A percentile compares a stretch with the other conserved stretches of the same genome.
Evolutionary conservation across 2,329 filamentous ascomycete genomes (phyloP).

Genomic region (Teratosphaeria pseudoeucalypti): DNA sequence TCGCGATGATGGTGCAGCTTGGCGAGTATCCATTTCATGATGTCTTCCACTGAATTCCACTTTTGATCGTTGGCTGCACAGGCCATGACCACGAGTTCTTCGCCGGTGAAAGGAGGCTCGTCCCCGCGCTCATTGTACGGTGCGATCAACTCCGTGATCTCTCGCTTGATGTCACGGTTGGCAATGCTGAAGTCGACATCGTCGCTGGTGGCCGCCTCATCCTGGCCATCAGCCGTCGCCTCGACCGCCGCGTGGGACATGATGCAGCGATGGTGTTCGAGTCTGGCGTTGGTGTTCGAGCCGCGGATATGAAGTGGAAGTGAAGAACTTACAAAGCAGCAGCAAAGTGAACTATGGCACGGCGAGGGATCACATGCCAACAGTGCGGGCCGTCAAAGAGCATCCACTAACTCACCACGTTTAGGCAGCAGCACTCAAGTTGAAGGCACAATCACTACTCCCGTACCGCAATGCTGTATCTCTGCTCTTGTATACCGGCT

Average conservation of each 20-base stretch:
- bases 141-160: slow-evolving; percentile 1
- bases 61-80: neutral
- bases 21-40: neutral
- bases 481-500: too few species aligned
- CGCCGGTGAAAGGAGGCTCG: slow-evolving; percentile 1
- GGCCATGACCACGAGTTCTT: slow-evolving; percentile 4
- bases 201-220: neutral
- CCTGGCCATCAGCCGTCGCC: too few species aligned
- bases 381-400: neutral
- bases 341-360: neutral
- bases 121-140: neutral
- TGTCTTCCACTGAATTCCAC: neutral
- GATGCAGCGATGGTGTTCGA: too few species aligned
- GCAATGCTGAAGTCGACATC: neutral
- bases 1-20: neutral
- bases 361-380: neutral
- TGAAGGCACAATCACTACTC: neutral
- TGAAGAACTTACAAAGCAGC: neutral
- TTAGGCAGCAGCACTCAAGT: neutral
- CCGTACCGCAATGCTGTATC: too few species aligned
- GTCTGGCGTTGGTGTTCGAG: neutral
- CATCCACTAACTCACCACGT: neutral
- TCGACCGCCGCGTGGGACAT: neutral
- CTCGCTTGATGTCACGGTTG: neutral
- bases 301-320: neutral